These are phyloP conservation scores for Mortierella alpina DNA, from an alignment of 192 early-diverging fungal genomes.

Conservation along the genomic window DNA sequence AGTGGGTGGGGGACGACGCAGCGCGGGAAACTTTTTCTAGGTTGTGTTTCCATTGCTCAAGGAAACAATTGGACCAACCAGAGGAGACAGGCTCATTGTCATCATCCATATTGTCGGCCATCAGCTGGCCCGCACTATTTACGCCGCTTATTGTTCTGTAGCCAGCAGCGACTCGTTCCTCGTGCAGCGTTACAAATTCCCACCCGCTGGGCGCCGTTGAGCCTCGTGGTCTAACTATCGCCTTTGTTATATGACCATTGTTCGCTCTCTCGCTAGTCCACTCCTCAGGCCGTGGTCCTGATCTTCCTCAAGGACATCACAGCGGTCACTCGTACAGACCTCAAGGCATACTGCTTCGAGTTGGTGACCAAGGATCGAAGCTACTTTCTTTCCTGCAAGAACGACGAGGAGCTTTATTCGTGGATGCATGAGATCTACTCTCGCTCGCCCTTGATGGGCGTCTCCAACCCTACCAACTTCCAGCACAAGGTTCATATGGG, in stretches of 20 bases:
- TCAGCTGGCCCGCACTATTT: too few relatives aligned
- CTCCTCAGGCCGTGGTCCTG: slow-evolving; percentile 87
- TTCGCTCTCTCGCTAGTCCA: slow-evolving; percentile 62
- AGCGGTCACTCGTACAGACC: slow-evolving; percentile 86
- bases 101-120: too few relatives aligned
- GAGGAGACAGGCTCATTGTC: too few relatives aligned
- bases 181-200: too few relatives aligned
- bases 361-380: slow-evolving; percentile 93
- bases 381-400: slow-evolving; percentile 92
- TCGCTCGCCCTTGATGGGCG: slow-evolving; percentile 82
- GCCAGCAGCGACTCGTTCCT: too few relatives aligned
- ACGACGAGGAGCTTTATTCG: slow-evolving; percentile 96
- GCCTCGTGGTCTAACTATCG: too few relatives aligned
- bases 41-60: too few relatives aligned
- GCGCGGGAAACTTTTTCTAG: too few relatives aligned
- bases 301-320: slow-evolving; percentile 95
- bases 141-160: too few relatives aligned
- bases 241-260: neutral
- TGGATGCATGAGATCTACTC: slow-evolving; percentile 99
- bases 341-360: slow-evolving; percentile 95
- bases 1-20: too few relatives aligned
- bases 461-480: slow-evolving; percentile 88
- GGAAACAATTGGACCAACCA: too few relatives aligned
- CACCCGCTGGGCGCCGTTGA: too few relatives aligned
- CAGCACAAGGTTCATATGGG: slow-evolving; percentile 85